Evolutionary conservation across 257 asterid genomes (phyloP).

Genomic region (Solanum sparsipilum): DNA sequence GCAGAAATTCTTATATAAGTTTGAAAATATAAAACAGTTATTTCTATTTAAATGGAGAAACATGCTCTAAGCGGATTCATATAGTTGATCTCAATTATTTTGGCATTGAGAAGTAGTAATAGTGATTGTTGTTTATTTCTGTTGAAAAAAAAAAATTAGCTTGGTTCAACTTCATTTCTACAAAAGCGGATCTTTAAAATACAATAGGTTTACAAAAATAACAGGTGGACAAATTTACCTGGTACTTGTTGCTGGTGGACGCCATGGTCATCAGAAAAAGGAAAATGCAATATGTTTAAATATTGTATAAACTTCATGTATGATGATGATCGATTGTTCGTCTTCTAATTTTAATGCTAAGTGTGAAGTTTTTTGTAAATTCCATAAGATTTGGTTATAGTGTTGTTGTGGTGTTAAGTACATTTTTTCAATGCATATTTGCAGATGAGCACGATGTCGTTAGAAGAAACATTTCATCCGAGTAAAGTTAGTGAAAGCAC

Average conservation of each 20-base stretch:
- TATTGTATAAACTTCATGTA: not conserved
- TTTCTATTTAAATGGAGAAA: not conserved
- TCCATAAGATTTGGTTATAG: not conserved
- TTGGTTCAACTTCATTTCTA: not conserved
- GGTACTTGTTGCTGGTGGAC: not conserved
- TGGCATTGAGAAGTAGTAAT: not conserved
- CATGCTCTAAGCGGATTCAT: not conserved
- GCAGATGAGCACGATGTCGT: slow-evolving; percentile 33
- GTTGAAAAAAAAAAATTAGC: not conserved
- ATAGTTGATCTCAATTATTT: not conserved
- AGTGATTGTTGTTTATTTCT: not conserved
- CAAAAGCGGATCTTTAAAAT: not conserved
- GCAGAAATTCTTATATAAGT: not conserved
- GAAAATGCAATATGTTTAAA: not conserved
- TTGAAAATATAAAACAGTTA: not conserved
- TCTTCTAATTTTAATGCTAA: not conserved
- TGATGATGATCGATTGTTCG: not conserved
- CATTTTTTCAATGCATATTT: not conserved
- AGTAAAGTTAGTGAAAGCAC: not conserved
- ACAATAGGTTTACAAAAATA: not conserved
- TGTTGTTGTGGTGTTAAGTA: not conserved
- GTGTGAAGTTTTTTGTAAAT: not conserved
- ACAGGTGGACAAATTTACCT: not conserved
- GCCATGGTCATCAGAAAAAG: not conserved
- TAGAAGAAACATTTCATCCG: slow-evolving; percentile 3